phyloP scores from a whole-genome alignment of 768 basidiomycete genomes.

The Kwoniella bestiolae region DNA sequence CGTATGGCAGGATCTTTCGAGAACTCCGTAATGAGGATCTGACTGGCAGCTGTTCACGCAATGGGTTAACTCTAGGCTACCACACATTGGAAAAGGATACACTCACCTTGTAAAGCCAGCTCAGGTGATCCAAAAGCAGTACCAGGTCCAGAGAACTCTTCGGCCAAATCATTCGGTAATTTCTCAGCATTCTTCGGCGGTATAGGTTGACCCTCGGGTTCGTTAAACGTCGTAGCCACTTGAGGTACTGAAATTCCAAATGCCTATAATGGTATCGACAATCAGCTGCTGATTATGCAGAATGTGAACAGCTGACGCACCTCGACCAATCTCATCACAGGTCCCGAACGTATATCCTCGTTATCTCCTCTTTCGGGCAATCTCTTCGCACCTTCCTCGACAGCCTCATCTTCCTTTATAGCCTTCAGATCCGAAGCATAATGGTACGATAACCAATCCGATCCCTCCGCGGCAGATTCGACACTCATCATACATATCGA shows the following conservation, averaged over 20 bases:
- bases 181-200: conserved; percentile 69
- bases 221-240: conserved; percentile 78
- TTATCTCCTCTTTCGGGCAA: conserved; percentile 31
- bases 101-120: conserved; percentile 51
- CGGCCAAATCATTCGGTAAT: conserved; percentile 78
- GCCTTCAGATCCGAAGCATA: conserved; percentile 67
- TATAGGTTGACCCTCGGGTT: conserved; percentile 29
- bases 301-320: conserved; percentile 60
- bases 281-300: background rate
- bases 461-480: conserved; percentile 86
- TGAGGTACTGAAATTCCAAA: conserved; percentile 82
- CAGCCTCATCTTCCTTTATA: conserved; percentile 63
- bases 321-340: conserved; percentile 66
- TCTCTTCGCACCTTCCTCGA: conserved; percentile 54
- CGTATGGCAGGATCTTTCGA: conserved; percentile 89
- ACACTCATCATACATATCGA: conserved; percentile 63
- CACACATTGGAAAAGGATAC: background rate
- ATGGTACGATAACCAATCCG: conserved; percentile 86
- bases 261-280: conserved; percentile 61
- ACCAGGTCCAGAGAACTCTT: conserved; percentile 71
- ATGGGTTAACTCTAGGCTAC: background rate
- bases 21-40: conserved; percentile 86
- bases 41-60: conserved; percentile 53
- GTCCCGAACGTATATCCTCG: conserved; percentile 36
- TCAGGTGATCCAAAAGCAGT: conserved; percentile 38